Percentiles rank a stretch among this genome's conserved stretches.
These are phyloP conservation scores for Pseudogymnoascus sp. DNA, from an alignment of 2,329 filamentous ascomycete genomes.

Conservation along the genomic window DNA sequence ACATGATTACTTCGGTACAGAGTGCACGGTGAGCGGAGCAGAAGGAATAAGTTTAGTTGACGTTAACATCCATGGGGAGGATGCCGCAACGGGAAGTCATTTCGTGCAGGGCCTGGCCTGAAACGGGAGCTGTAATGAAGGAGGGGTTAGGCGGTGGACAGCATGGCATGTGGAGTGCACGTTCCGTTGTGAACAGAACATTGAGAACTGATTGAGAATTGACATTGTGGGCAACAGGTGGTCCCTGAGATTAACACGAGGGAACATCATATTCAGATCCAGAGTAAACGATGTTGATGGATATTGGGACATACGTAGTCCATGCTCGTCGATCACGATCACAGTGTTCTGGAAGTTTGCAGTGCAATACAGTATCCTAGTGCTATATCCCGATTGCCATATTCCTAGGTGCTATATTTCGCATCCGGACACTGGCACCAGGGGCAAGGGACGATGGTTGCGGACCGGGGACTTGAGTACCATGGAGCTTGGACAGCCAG, in stretches of 20 bases:
- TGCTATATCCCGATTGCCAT: not conserved
- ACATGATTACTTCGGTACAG: not conserved
- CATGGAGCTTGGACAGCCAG: conserved; percentile 1
- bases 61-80: not conserved
- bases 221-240: not conserved
- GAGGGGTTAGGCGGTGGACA: not conserved
- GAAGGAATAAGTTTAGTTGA: conserved; percentile 1
- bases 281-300: not conserved
- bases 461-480: not conserved
- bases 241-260: not conserved
- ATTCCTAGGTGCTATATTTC: not conserved
- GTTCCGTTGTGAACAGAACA: not conserved
- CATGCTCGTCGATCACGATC: not conserved
- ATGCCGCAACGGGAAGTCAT: conserved; percentile 1
- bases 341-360: conserved; percentile 2
- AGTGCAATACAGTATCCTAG: not conserved
- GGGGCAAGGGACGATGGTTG: not conserved
- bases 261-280: not conserved
- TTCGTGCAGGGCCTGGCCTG: not conserved
- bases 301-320: not conserved
- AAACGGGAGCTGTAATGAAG: conserved; percentile 5
- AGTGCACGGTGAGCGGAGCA: not conserved
- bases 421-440: not conserved
- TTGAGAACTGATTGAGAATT: not conserved
- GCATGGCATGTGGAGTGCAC: not conserved